Evolutionary conservation across 106 monocot genomes (phyloP).

Genomic region (Dendrobium huoshanense): DNA sequence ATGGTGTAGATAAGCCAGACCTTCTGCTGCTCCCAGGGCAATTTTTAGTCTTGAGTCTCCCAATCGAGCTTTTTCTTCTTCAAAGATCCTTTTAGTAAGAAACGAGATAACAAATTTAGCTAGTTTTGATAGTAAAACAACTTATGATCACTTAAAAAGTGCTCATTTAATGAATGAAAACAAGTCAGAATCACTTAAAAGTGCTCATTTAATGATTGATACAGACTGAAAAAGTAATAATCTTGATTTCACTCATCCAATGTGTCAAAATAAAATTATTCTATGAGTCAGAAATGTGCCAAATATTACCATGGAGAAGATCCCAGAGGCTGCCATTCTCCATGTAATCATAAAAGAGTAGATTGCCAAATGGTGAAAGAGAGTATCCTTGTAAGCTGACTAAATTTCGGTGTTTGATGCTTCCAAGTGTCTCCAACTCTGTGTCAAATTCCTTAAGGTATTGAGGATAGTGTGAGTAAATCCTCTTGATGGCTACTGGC

Average conservation of each 20-base stretch:
- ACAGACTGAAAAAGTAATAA: too few relatives aligned
- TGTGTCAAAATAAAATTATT: too few relatives aligned
- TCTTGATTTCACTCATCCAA: too few relatives aligned
- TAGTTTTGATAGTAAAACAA: background rate
- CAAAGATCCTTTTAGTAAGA: constrained; percentile 36
- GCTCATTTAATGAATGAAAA: background rate
- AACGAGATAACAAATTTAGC: background rate
- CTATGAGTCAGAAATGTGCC: background rate
- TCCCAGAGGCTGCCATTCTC: constrained; percentile 99
- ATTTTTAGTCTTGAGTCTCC: constrained; percentile 59
- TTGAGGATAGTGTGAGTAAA: constrained; percentile 77
- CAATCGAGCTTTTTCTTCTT: constrained; percentile 86
- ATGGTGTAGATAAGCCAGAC: constrained; percentile 89
- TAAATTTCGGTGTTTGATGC: constrained; percentile 91
- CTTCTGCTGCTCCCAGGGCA: constrained; percentile 83
- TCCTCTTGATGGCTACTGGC: constrained; percentile 85
- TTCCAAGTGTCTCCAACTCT: constrained; percentile 86
- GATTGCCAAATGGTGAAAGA: constrained; percentile 72
- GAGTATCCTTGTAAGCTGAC: constrained; percentile 93
- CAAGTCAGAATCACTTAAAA: background rate
- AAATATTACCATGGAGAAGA: constrained; percentile 68
- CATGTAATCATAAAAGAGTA: constrained; percentile 97
- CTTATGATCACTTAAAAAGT: background rate
- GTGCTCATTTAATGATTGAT: too few relatives aligned
- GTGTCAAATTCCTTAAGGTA: constrained; percentile 89